These are phyloP conservation scores for Ustilaginoidea virens DNA, from an alignment of 2,329 filamentous ascomycete genomes.

Conservation along the genomic window DNA sequence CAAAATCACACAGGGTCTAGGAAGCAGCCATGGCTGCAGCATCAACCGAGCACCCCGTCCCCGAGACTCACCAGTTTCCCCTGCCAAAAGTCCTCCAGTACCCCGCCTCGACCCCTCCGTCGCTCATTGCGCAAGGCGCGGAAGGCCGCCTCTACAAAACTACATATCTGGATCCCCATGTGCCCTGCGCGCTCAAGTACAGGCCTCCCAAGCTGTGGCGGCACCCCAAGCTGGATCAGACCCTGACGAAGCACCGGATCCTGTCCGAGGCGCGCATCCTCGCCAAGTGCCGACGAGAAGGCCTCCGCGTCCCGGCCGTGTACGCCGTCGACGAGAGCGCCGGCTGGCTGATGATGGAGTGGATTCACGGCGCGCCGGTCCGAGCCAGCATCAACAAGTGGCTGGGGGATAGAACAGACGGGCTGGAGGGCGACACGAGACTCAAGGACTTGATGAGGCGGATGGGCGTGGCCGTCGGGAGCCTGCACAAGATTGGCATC, in stretches of 20 bases:
- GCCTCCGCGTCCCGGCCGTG: slow-evolving; percentile 68
- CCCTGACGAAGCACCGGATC: slow-evolving; percentile 74
- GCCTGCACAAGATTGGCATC: slow-evolving; percentile 68
- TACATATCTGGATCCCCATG: slow-evolving; percentile 52
- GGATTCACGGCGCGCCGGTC: slow-evolving; percentile 61
- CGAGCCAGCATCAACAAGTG: slow-evolving; percentile 54
- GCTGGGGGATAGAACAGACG: slow-evolving; percentile 34
- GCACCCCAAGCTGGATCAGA: slow-evolving; percentile 75
- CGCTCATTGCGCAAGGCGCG: slow-evolving; percentile 79
- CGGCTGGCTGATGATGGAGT: slow-evolving; percentile 73
- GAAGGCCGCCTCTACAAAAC: slow-evolving; percentile 90
- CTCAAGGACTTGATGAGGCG: slow-evolving; percentile 49
- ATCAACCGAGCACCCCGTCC: slow-evolving; percentile 3
- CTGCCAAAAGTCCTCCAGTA: slow-evolving; percentile 52
- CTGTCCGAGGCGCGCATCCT: slow-evolving; percentile 80
- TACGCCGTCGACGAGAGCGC: slow-evolving; percentile 48
- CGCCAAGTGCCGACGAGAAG: slow-evolving; percentile 61
- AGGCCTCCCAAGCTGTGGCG: slow-evolving; percentile 84
- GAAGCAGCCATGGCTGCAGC: slow-evolving; percentile 3
- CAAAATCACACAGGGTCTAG: too few species aligned
- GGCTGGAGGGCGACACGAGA: slow-evolving; percentile 27
- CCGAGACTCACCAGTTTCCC: slow-evolving; percentile 20
- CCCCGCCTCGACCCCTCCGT: slow-evolving; percentile 42
- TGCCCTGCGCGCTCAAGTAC: slow-evolving; percentile 74
- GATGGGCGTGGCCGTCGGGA: slow-evolving; percentile 57